phyloP scores from a whole-genome alignment of 1,284 basidiomycete species.

The Heterobasidion occidentale region DNA sequence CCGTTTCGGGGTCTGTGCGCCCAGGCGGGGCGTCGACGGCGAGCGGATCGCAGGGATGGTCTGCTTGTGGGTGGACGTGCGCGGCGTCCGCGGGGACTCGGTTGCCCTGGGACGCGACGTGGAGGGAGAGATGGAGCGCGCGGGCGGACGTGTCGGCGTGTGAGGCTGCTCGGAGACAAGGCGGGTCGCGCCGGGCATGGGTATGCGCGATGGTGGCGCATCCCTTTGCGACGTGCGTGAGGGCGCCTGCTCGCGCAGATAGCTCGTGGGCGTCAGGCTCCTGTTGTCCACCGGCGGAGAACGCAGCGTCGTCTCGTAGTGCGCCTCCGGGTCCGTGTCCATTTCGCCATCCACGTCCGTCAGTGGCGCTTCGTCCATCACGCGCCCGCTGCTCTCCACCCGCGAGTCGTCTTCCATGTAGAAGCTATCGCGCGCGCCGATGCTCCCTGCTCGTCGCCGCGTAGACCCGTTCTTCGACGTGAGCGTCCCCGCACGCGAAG shows the following conservation, averaged over 20 bases:
- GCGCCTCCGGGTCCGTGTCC: conserved; percentile 1
- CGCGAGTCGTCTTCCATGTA: conserved; percentile 47
- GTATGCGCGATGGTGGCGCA: conserved; percentile 17
- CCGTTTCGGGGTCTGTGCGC: conserved; percentile 23
- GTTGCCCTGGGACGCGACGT: conserved; percentile 6
- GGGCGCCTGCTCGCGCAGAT: conserved; percentile 6
- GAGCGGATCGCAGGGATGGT: conserved; percentile 9
- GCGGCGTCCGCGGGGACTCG: conserved; percentile 7
- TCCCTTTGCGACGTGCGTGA: conserved; percentile 16
- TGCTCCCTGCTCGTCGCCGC: conserved; percentile 47
- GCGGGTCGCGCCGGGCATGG: conserved; percentile 18
- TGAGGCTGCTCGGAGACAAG: conserved; percentile 21
- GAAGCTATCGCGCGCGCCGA: conserved; percentile 47
- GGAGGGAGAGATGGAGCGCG: neutral
- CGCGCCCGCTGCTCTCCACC: conserved; percentile 35
- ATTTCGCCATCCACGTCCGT: conserved; percentile 55
- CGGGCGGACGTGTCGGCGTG: conserved; percentile 15
- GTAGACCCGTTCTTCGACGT: conserved; percentile 10
- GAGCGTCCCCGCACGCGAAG: conserved; percentile 10
- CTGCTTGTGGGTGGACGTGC: conserved; percentile 13
- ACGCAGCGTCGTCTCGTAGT: neutral
- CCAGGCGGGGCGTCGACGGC: conserved; percentile 8
- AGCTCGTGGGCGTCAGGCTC: conserved; percentile 19
- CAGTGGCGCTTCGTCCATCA: conserved; percentile 62
- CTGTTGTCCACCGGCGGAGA: conserved; percentile 2